Conservation (phyloP, 2,329 filamentous ascomycete genomes). For the Paraphaeosphaeria sporulosa region DNA sequence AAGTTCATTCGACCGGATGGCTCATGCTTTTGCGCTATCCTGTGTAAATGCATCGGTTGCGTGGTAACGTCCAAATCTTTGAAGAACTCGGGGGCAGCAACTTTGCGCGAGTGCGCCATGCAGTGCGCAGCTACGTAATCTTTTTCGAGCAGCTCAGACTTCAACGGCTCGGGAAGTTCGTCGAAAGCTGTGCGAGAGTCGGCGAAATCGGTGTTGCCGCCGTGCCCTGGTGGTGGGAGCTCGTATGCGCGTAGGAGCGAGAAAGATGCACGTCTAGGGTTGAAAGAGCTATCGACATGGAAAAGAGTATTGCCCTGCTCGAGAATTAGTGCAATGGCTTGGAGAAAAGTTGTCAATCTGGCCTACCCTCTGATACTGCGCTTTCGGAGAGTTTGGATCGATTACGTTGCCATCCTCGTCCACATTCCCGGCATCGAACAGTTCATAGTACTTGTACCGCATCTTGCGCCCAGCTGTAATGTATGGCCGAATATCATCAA, state of each 20-base stretch:
- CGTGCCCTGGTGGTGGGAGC: slow-evolving; percentile 30
- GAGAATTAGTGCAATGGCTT: slow-evolving; percentile 11
- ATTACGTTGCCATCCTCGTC: slow-evolving; percentile 56
- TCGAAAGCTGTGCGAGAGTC: slow-evolving; percentile 37
- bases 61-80: slow-evolving; percentile 51
- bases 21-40: slow-evolving; percentile 60
- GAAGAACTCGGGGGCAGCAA: slow-evolving; percentile 59
- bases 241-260: slow-evolving; percentile 30
- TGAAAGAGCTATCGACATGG: slow-evolving; percentile 34
- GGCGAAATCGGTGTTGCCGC: slow-evolving; percentile 33
- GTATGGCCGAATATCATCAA: slow-evolving; percentile 63
- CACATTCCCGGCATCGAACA: slow-evolving; percentile 67
- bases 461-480: slow-evolving; percentile 54
- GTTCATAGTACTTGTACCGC: slow-evolving; percentile 57
- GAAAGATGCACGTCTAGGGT: slow-evolving; percentile 26
- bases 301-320: slow-evolving; percentile 42
- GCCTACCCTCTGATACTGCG: slow-evolving; percentile 44
- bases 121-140: slow-evolving; percentile 35
- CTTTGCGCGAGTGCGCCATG: slow-evolving; percentile 61
- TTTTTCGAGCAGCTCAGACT: slow-evolving; percentile 28
- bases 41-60: slow-evolving; percentile 53
- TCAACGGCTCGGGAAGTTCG: slow-evolving; percentile 34
- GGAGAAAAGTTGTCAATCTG: not conserved
- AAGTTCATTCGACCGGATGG: slow-evolving; percentile 60
- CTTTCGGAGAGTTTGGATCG: slow-evolving; percentile 50